Evolutionary conservation across 441 rosid species (phyloP), one percentile per base, ranked within the genome.

Genomic region (Manihot esculenta): DNA sequence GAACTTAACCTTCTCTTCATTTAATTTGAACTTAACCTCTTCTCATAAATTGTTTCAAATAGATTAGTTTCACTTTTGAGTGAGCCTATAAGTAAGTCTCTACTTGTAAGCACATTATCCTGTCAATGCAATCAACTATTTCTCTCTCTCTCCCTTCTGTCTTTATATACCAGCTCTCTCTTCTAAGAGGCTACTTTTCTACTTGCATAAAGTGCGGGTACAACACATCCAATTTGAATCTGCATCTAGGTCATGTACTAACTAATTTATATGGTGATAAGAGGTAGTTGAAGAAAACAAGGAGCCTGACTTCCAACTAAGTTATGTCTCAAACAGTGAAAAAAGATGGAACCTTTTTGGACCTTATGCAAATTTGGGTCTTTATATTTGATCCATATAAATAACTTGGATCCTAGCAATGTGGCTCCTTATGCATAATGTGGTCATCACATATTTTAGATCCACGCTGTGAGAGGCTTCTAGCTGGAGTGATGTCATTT

Each of bases 61-160:
- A 20, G 44, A 38, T 63, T 51, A 10, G 33, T 8, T 3, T 38
- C 23, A 9, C 61, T 66, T 35, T 48, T 30, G 33, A 30, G 33
- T 30, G 30, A 13, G 2, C 2, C 15, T 58, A 23, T 21, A 11
- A 65, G 20, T 23, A 72, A 70, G 33, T 64, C 38, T 33, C 50
- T 27, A 30, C 47, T 61, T 24, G 21, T 67, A 14, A 14, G 55
- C 15, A 30, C 51, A 18, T 57, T 15, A n/a, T 30, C 42, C 50
- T 14, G 53, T 73, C 49, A 33, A 63, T 64, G 17, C 68, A 30
- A 42, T 67, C 64, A 26, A 21, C 23, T 66, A 42, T 27, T 62
- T 62, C 1, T 33, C 53, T 74, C 50, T 74, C 35, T 30, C 35
- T 30, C 35, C 4, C 35, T 30, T 4, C 4, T n/a, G n/a, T n/a